Evolutionary conservation across 805 yeast species (phyloP).

Genomic region (Metschnikowia matae): DNA sequence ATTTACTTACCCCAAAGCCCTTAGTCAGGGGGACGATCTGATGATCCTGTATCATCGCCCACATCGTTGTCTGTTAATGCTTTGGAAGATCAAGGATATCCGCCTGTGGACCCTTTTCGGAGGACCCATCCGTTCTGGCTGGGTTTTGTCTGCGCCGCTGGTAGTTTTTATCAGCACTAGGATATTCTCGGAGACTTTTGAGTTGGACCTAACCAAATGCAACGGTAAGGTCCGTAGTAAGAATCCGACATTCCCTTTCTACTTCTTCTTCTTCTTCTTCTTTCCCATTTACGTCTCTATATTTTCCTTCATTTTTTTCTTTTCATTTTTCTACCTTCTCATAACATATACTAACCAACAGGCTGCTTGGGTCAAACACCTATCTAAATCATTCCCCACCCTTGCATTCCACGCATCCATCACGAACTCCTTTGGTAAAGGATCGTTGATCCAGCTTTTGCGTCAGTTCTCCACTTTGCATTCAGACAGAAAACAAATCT

Average conservation of each 20-base stretch:
- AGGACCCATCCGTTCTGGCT: slow-evolving; percentile 37
- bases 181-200: slow-evolving; percentile 59
- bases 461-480: slow-evolving; percentile 91
- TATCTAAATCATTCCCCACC: slow-evolving; percentile 89
- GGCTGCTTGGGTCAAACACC: slow-evolving; percentile 99
- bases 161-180: slow-evolving; percentile 44
- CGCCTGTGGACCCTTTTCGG: slow-evolving; percentile 49
- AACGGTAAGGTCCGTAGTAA: slow-evolving; percentile 73
- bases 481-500: slow-evolving; percentile 89
- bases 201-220: slow-evolving; percentile 62
- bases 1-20: slow-evolving; percentile 62
- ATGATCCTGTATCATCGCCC: slow-evolving; percentile 23
- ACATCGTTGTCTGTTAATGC: slow-evolving; percentile 88
- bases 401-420: slow-evolving; percentile 97
- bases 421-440: slow-evolving; percentile 96
- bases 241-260: slow-evolving; percentile 59
- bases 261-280: too few relatives aligned
- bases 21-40: slow-evolving; percentile 70
- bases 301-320: background rate
- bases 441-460: slow-evolving; percentile 86
- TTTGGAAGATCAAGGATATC: slow-evolving; percentile 80
- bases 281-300: background rate
- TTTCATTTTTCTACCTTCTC: slow-evolving; percentile 1
- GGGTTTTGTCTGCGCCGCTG: slow-evolving; percentile 30
- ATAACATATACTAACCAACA: slow-evolving; percentile 30